Percentiles rank a stretch among this genome's conserved stretches.
Evolutionary conservation across 495 filamentous ascomycete species (phyloP).

Genomic region (Aspergillus egyptiacus): DNA sequence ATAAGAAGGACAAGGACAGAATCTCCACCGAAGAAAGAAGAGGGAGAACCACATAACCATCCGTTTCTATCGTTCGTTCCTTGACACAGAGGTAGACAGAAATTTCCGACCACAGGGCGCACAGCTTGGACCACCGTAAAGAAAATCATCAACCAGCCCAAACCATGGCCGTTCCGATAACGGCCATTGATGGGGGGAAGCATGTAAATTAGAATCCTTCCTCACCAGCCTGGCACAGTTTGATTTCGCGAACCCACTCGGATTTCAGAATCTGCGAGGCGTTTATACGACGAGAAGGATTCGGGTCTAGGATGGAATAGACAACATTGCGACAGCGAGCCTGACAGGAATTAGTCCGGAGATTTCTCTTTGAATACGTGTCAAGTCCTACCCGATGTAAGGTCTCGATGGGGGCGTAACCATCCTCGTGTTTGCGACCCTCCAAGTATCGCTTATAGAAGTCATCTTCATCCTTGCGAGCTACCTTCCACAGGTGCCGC

Average conservation of each 20-base stretch:
- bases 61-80: conserved; percentile 19
- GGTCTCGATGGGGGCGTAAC: conserved; percentile 93
- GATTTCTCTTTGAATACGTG: conserved; percentile 10
- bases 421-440: conserved; percentile 86
- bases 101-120: conserved; percentile 11
- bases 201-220: conserved; percentile 71
- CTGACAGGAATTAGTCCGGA: conserved; percentile 47
- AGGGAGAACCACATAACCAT: conserved; percentile 31
- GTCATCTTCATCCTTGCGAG: conserved; percentile 92
- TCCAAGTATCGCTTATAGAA: conserved; percentile 93
- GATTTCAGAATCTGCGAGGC: conserved; percentile 95
- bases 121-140: conserved; percentile 11
- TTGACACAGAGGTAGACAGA: conserved; percentile 15
- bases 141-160: conserved; percentile 10
- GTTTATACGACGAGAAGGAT: conserved; percentile 80
- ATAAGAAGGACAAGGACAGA: conserved; percentile 26
- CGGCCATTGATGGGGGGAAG: neutral
- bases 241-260: conserved; percentile 97
- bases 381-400: conserved; percentile 75
- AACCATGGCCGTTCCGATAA: conserved; percentile 2
- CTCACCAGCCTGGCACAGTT: conserved; percentile 90
- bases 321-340: conserved; percentile 97
- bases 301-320: conserved; percentile 97
- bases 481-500: conserved; percentile 91
- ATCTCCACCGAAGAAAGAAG: conserved; percentile 16